Conservation (phyloP, 1,284 basidiomycete species). For the Xerocomus minutiporus region DNA sequence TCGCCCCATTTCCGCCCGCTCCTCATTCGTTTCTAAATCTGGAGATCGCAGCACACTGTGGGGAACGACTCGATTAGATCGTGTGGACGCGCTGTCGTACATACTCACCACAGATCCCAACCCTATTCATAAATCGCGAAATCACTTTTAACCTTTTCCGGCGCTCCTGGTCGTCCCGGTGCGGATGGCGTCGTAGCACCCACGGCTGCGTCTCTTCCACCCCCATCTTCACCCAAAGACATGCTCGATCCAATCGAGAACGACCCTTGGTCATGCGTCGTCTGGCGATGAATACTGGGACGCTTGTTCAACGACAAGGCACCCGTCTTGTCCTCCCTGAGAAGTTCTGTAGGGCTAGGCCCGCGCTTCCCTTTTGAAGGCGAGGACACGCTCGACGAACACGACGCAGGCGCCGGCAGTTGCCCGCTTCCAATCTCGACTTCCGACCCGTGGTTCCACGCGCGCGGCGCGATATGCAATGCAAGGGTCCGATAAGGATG, state of each 20-base stretch:
- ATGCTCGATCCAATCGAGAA: conserved; percentile 13
- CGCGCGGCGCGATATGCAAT: conserved; percentile 6
- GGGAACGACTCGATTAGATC: conserved; percentile 8
- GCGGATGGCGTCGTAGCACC: conserved; percentile 1
- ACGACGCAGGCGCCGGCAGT: conserved; percentile 11
- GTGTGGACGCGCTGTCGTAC: background rate
- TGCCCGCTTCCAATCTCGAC: conserved; percentile 11
- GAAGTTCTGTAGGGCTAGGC: conserved; percentile 67
- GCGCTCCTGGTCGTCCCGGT: conserved; percentile 4
- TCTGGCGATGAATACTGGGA: conserved; percentile 59
- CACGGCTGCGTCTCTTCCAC: conserved; percentile 4
- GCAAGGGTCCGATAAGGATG: conserved; percentile 7
- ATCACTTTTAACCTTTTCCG: conserved; percentile 17
- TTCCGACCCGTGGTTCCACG: conserved; percentile 9
- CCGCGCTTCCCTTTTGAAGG: conserved; percentile 54
- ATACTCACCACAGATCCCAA: conserved; percentile 13
- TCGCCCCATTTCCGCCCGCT: background rate
- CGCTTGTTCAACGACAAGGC: conserved; percentile 56
- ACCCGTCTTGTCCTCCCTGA: conserved; percentile 56
- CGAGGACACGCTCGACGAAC: conserved; percentile 25
- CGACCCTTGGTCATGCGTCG: conserved; percentile 8
- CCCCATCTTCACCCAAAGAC: conserved; percentile 11
- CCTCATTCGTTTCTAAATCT: conserved; percentile 11
- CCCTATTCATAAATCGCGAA: conserved; percentile 1
- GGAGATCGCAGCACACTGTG: conserved; percentile 6